phyloP scores from a whole-genome alignment of 148 eudicot species.

The Euryodendron excelsum region DNA sequence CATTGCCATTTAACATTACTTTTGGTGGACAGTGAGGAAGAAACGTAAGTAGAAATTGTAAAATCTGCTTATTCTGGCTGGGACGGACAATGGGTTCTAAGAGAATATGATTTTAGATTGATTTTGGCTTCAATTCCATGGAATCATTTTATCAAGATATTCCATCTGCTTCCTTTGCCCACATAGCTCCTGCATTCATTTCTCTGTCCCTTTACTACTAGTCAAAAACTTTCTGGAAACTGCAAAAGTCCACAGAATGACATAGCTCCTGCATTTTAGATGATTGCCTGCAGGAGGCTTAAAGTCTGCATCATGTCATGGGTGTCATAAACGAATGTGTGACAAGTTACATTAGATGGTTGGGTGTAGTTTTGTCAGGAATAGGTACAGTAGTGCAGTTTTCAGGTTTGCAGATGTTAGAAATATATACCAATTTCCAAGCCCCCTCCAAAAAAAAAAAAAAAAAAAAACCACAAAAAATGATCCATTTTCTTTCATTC shows the following conservation, averaged over 20 bases:
- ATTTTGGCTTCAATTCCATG: background rate
- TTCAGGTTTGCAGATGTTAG: background rate
- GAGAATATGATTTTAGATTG: background rate
- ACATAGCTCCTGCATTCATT: background rate
- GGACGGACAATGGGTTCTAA: background rate
- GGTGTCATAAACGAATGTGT: background rate
- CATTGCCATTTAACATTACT: too few species aligned
- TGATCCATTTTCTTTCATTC: background rate
- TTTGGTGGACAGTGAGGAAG: background rate
- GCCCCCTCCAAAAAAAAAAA: background rate
- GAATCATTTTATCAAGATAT: background rate
- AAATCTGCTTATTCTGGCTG: background rate
- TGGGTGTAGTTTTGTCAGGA: background rate
- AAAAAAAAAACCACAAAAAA: too few species aligned
- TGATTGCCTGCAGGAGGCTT: background rate
- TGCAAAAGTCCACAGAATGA: background rate
- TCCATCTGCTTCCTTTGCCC: background rate
- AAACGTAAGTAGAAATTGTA: background rate
- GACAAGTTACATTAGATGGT: background rate
- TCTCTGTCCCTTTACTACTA: background rate
- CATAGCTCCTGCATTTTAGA: background rate
- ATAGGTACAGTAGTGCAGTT: background rate
- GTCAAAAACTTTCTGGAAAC: background rate
- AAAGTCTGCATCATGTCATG: background rate
- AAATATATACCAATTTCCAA: background rate